Conservation (phyloP, 75 land plant species). For the Larix kaempferi region DNA sequence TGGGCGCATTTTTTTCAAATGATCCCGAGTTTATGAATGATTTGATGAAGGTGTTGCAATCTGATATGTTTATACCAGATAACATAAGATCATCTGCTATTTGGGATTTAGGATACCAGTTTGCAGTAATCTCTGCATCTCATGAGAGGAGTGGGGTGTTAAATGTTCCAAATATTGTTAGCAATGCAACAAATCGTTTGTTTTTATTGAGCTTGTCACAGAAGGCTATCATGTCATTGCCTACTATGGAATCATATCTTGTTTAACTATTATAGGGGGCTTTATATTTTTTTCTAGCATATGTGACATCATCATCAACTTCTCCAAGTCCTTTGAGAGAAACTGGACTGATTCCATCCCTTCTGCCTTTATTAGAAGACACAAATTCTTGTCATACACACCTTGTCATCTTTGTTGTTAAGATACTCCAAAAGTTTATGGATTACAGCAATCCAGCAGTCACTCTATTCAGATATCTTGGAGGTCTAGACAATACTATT, state of each 20-base stretch:
- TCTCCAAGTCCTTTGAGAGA: slow-evolving; percentile 76
- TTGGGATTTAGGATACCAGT: slow-evolving; percentile 78
- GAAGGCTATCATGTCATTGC: slow-evolving; percentile 72
- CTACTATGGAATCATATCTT: slow-evolving; percentile 52
- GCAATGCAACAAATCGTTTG: slow-evolving; percentile 77
- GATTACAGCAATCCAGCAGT: slow-evolving; percentile 96
- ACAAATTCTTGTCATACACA: slow-evolving; percentile 63
- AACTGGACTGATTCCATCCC: slow-evolving; percentile 91
- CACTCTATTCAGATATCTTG: slow-evolving; percentile 73
- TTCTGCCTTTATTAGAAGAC: slow-evolving; percentile 84
- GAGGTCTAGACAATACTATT: slow-evolving; percentile 77
- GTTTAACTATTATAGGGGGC: slow-evolving; percentile 81
- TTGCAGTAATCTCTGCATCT: slow-evolving; percentile 69
- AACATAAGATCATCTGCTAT: slow-evolving; percentile 78
- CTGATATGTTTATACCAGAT: slow-evolving; percentile 76
- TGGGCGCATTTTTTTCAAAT: slow-evolving; percentile 90
- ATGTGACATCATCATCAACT: slow-evolving; percentile 84
- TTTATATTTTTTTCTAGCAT: slow-evolving; percentile 75
- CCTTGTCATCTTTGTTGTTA: slow-evolving; percentile 83
- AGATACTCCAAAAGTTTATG: slow-evolving; percentile 89
- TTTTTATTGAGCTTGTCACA: slow-evolving; percentile 85
- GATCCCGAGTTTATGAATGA: slow-evolving; percentile 98
- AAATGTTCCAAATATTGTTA: slow-evolving; percentile 75
- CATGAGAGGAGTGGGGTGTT: slow-evolving; percentile 81
- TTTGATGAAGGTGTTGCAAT: slow-evolving; percentile 72